These are phyloP conservation scores for Penicillium sp. DNA, from an alignment of 2,329 filamentous ascomycete species.

Conservation along the genomic window DNA sequence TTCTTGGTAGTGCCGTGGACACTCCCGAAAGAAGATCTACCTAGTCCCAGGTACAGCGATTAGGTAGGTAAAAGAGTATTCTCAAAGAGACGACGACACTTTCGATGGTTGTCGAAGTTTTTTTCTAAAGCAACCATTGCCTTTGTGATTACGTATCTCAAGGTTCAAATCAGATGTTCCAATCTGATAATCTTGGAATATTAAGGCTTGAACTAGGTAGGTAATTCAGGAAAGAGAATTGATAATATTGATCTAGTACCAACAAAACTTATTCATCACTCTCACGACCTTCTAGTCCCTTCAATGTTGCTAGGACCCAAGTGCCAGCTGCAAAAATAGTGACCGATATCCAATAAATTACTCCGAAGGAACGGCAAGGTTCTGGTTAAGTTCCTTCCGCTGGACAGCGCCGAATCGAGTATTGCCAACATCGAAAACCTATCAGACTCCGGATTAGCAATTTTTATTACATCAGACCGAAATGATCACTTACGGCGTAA, in stretches of 20 bases:
- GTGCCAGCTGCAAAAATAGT: neutral
- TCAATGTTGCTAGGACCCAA: too few species aligned
- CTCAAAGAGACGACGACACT: neutral
- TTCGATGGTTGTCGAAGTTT: neutral
- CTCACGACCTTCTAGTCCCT: neutral
- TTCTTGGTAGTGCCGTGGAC: neutral
- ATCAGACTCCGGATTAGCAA: slow-evolving; percentile 1
- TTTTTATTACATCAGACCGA: neutral
- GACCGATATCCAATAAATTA: neutral
- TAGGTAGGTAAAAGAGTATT: neutral
- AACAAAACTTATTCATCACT: too few species aligned
- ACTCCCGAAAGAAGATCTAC: too few species aligned
- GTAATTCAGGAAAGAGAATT: neutral
- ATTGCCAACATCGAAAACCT: slow-evolving; percentile 65
- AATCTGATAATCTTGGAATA: neutral
- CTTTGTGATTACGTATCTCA: neutral
- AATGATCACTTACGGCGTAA: slow-evolving; percentile 55
- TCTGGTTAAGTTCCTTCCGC: slow-evolving; percentile 45
- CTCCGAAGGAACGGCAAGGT: slow-evolving; percentile 13
- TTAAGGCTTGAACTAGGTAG: neutral
- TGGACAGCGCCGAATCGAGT: slow-evolving; percentile 61
- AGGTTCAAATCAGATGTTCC: neutral
- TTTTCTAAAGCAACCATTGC: neutral
- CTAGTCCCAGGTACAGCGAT: neutral
- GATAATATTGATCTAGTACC: neutral